A percentile compares a stretch with the other conserved stretches of the same genome.
These are phyloP conservation scores for Cenchrus fungigraminus DNA, from an alignment of 176 grass and related monocot genomes.

Conservation along the genomic window DNA sequence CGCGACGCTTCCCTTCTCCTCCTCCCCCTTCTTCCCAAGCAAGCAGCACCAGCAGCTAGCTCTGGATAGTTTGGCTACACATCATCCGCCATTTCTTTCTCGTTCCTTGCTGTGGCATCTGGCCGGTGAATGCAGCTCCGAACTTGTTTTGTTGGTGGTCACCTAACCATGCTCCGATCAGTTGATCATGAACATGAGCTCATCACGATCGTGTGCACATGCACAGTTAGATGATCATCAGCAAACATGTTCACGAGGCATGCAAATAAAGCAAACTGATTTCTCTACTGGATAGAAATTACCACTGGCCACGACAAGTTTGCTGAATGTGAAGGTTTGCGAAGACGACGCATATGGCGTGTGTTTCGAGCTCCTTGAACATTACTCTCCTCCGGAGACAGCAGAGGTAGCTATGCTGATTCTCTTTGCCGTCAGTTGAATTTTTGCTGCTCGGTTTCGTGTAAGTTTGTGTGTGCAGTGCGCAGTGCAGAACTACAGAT, in stretches of 20 bases:
- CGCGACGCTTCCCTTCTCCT: not conserved
- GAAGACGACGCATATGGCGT: too few species aligned
- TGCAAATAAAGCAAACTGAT: not conserved
- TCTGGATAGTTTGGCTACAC: too few species aligned
- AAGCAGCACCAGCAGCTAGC: not conserved
- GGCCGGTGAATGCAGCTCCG: not conserved
- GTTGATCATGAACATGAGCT: too few species aligned
- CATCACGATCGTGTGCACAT: not conserved
- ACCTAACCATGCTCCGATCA: constrained; percentile 25
- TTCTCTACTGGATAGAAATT: not conserved
- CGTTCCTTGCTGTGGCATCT: too few species aligned
- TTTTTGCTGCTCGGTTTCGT: not conserved
- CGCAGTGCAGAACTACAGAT: not conserved
- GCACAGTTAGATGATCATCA: constrained; percentile 79
- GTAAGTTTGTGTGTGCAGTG: not conserved
- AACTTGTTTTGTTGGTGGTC: constrained; percentile 51
- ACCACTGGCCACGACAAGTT: not conserved
- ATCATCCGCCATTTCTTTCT: not conserved
- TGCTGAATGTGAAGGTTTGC: not conserved
- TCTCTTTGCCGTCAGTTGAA: not conserved
- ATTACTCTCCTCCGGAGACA: too few species aligned
- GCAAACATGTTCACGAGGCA: constrained; percentile 60
- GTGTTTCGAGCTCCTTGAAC: not conserved
- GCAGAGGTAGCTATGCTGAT: too few species aligned
- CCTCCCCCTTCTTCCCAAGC: not conserved